Conservation (phyloP, 2,329 filamentous ascomycete species). For the Leptodontidium sp. region DNA sequence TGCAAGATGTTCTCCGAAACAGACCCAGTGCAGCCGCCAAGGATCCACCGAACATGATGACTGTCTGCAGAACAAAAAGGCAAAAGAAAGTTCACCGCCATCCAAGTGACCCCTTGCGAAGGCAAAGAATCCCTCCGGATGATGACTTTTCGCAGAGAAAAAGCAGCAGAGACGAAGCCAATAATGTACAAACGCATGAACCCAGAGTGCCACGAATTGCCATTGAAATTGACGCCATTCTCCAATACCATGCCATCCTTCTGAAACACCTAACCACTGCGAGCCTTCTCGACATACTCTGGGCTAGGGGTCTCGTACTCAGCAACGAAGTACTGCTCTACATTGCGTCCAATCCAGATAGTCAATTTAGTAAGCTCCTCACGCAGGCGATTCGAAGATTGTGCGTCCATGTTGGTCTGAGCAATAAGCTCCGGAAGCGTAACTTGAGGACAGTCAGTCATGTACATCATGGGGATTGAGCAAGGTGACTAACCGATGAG, state of each 20-base stretch:
- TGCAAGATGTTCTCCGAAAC: background rate
- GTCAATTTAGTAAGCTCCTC: conserved; percentile 90
- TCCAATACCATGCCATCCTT: conserved; percentile 31
- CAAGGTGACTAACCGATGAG: conserved; percentile 75
- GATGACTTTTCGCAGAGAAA: background rate
- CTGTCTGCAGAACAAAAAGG: background rate
- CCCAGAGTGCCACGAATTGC: conserved; percentile 9
- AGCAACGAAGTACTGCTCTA: conserved; percentile 77
- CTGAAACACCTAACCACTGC: conserved; percentile 31
- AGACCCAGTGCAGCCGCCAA: background rate
- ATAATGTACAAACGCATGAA: conserved; percentile 9
- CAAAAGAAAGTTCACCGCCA: background rate
- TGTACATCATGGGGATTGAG: background rate
- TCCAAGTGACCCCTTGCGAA: background rate
- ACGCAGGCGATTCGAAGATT: conserved; percentile 85
- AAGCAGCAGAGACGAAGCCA: background rate
- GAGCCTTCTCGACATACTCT: conserved; percentile 75
- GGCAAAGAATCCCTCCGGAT: background rate
- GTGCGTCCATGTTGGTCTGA: conserved; percentile 97
- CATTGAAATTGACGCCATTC: conserved; percentile 40
- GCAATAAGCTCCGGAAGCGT: conserved; percentile 92
- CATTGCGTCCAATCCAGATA: conserved; percentile 78
- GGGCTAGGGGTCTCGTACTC: conserved; percentile 77
- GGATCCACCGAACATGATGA: background rate
- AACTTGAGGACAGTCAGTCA: conserved; percentile 59